Conservation (phyloP, 2,329 filamentous ascomycete genomes). For the Xylariaceae sp. region DNA sequence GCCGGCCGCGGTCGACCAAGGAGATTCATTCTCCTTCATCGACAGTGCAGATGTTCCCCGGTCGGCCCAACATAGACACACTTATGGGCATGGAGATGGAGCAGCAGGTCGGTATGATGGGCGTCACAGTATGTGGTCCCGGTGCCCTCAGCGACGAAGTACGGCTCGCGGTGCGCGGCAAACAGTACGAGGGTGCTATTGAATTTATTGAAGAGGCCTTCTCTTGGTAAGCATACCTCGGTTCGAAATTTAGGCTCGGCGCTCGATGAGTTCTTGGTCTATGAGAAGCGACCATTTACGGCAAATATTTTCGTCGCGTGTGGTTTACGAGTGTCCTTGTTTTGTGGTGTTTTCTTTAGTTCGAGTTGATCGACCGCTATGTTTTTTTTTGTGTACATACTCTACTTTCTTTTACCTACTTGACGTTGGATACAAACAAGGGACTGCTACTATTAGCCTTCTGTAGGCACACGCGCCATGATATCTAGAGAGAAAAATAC, state of each 20-base stretch:
- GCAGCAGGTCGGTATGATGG: slow-evolving; percentile 75
- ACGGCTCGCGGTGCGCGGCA: slow-evolving; percentile 66
- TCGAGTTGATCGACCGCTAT: neutral
- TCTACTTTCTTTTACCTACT: slow-evolving; percentile 16
- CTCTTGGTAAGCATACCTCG: slow-evolving; percentile 52
- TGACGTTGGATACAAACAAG: slow-evolving; percentile 3
- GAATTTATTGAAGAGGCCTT: slow-evolving; percentile 85
- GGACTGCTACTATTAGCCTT: slow-evolving; percentile 6
- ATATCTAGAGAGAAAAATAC: slow-evolving; percentile 9
- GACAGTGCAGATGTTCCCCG: slow-evolving; percentile 85
- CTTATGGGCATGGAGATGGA: slow-evolving; percentile 76
- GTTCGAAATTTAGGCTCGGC: neutral
- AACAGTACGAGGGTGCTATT: slow-evolving; percentile 69
- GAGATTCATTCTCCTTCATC: slow-evolving; percentile 80
- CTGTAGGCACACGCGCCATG: slow-evolving; percentile 9
- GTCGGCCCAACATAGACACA: slow-evolving; percentile 75
- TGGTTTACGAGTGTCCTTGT: slow-evolving; percentile 3
- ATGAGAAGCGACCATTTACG: slow-evolving; percentile 4
- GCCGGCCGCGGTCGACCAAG: slow-evolving; percentile 74
- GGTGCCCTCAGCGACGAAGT: slow-evolving; percentile 79
- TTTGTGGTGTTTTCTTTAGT: slow-evolving; percentile 15
- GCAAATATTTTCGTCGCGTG: neutral
- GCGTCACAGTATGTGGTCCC: slow-evolving; percentile 75
- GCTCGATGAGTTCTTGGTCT: slow-evolving; percentile 6
- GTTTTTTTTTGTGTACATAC: slow-evolving; percentile 25